Evolutionary conservation across 2,329 filamentous ascomycete species (phyloP), one percentile per base, ranked within the genome.

Genomic region (Balansia obtecta): DNA sequence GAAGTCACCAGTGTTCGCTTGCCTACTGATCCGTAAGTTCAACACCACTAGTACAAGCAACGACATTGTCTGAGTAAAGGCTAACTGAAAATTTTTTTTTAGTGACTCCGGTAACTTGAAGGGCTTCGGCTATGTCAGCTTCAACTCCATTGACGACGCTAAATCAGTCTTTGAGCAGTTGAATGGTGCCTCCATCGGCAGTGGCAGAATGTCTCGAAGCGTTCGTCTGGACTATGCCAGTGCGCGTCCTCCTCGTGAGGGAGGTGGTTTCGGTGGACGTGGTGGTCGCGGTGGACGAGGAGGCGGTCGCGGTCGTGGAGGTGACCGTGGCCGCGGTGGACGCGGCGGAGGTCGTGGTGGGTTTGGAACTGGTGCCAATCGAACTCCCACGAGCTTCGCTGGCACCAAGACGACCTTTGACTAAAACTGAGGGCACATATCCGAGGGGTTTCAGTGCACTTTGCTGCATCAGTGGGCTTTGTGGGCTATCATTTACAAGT

Each of bases 41-140:
- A 13, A 43, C 11, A 33, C 1, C 4, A 8, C 11, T 27, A 12
- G 30, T 40, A 27, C 38, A 13, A 51, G 64, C 69, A 65, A 30
- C 20, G 15, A 16, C 13, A 71, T 54, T 4, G 7, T 10, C 10
- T 33, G 11, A n/a, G 44, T 4, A n/a, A 15, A 42, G 41, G 32
- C 46, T 53, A 50, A 54, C 33, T 15, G 12, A 9, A 33, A 27
- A 11, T 18, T 20, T 33, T 15, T 18, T 20, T 33, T 32, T 52
- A 83, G 82, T 66, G 88, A 95, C 54, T 82, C 82, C 55, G 89
- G 88, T 57, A 80, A 82, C 60, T 83, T 85, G 65, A 95, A 95
- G 83, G 90, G 90, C 52, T 95, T 94, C 68, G 90, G 88, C 50
- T 96, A 96, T 66, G 84, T 95, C 56, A 83, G 84, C 63, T 95